Base-by-base conservation (phyloP, 108 stramenopile species). In the Hondaea fermentalgiana region DNA sequence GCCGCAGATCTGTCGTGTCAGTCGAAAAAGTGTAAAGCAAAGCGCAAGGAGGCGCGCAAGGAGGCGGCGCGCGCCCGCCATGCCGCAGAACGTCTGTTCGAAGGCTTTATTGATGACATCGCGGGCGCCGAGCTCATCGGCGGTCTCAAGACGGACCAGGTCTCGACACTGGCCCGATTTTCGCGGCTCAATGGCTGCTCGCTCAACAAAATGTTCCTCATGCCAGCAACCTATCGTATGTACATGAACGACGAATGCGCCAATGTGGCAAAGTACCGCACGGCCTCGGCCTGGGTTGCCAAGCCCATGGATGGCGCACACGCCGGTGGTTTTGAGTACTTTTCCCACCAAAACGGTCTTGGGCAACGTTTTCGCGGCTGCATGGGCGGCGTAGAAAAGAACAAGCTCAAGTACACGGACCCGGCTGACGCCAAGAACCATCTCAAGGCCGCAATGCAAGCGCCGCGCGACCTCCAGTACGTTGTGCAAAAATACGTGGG, bases 271-370 rank as follows among this genome's bases (percentile, higher is more conserved):
- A 83, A 83, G 76, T 83, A 83, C 51, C 76, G 76, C 25, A 83
- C 76, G 16, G 6, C 49, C 19, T 83, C 76, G 16, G 51, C 49
- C n/a, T 83, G 76, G 76, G 25, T 83, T 12, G 76, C 76, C n/a
- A 83, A 83, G 51, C 76, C 76, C n/a, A 83, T 83, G 76, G 76
- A 83, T 23, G 76, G 76, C 28, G 6, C 76, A 23, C 76, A 83
- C 4, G 76, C 49, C 17, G n/a, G 49, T 16, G 76, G 76, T 0
- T 83, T 83, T 53, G 76, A 83, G 51, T 83, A 53, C 51, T 83
- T 83, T 53, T 6, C 19, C 25, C 45, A 83, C n/a, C 76, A 83
- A 23, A 12, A 23, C 6, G 49, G 10, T 12, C 51, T 83, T 53
- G 76, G 49, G 76, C 76, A 23, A 6, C 45, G 76, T 0, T 83